phyloP scores from a whole-genome alignment of 768 basidiomycete species.

The Kwoniella sp. region DNA sequence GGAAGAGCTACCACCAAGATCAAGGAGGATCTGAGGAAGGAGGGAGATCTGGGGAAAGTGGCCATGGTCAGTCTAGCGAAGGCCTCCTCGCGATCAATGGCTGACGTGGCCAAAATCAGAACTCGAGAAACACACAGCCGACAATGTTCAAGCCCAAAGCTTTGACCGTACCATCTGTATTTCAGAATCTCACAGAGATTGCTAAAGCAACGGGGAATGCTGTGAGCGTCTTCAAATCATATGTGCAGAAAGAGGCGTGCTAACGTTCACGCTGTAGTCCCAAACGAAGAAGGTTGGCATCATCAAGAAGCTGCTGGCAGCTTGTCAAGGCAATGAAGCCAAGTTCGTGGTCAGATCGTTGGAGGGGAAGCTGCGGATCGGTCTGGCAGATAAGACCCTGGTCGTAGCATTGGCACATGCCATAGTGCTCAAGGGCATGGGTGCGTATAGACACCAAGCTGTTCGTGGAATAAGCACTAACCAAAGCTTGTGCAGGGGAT shows the following conservation, averaged over 20 bases:
- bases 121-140: conserved; percentile 83
- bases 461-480: conserved; percentile 50
- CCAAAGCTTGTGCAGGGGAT: conserved; percentile 53
- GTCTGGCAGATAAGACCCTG: conserved; percentile 93
- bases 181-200: conserved; percentile 83
- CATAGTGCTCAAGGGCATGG: conserved; percentile 73
- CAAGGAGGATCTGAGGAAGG: conserved; percentile 87
- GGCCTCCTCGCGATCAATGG: background rate
- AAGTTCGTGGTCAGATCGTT: conserved; percentile 94
- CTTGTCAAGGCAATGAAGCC: conserved; percentile 85
- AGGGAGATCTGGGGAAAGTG: conserved; percentile 91
- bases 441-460: conserved; percentile 18
- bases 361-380: conserved; percentile 94
- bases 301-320: conserved; percentile 87
- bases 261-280: conserved; percentile 56
- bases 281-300: conserved; percentile 92
- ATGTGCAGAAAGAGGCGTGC: too few relatives aligned
- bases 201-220: conserved; percentile 78
- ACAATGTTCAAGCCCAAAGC: conserved; percentile 91
- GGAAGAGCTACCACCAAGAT: conserved; percentile 77
- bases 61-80: conserved; percentile 66
- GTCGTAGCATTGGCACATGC: conserved; percentile 91
- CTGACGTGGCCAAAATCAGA: conserved; percentile 57
- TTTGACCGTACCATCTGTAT: conserved; percentile 81
- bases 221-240: conserved; percentile 56